These are phyloP conservation scores for Arabidopsis hybrid DNA, from an alignment of 441 rosid genomes.

Conservation along the genomic window DNA sequence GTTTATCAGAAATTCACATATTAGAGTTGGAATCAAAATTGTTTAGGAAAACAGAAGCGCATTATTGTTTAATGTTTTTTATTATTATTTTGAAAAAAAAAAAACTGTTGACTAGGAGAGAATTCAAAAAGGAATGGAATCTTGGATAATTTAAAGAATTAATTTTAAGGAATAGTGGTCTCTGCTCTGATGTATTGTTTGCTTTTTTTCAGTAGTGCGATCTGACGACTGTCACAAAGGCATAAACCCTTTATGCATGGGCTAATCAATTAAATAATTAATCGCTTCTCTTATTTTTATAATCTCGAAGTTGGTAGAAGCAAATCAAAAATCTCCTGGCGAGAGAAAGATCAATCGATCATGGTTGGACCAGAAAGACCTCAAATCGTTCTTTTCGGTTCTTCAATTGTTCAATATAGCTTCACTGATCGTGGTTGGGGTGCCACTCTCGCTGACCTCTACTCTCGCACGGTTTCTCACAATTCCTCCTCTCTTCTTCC, in stretches of 20 bases:
- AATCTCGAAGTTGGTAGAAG: not conserved
- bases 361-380: slow-evolving; percentile 86
- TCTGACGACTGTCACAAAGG: slow-evolving; percentile 1
- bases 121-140: not conserved
- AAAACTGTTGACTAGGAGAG: not conserved
- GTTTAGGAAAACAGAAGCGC: too few relatives aligned
- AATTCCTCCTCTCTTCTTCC: slow-evolving; percentile 2
- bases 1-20: not conserved
- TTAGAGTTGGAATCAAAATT: not conserved
- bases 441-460: slow-evolving; percentile 70
- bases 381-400: slow-evolving; percentile 79
- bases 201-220: not conserved
- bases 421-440: slow-evolving; percentile 75
- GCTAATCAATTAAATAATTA: not conserved
- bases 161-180: not conserved
- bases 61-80: too few relatives aligned
- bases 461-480: slow-evolving; percentile 69
- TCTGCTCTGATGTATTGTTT: not conserved
- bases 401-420: slow-evolving; percentile 81
- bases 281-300: not conserved
- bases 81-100: too few relatives aligned
- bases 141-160: not conserved
- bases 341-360: slow-evolving; percentile 10
- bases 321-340: slow-evolving; percentile 5
- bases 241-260: slow-evolving; percentile 6